Evolutionary conservation across 306 rosid genomes (phyloP), one percentile per base, ranked within the genome.

Genomic region (Vigna nakashimae): DNA sequence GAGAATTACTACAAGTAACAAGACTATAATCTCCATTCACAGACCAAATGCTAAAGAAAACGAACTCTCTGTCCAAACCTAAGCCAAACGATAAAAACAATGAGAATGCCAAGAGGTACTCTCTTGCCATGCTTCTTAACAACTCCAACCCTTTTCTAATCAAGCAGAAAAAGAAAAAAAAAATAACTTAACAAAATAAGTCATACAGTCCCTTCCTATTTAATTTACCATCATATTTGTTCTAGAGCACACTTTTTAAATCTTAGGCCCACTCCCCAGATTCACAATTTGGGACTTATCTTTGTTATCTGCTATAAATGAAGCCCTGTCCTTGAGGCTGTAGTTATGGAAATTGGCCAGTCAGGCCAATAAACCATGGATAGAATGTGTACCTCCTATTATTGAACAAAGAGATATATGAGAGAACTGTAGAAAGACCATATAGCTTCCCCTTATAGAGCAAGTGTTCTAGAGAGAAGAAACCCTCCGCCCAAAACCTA

Each of bases 91-190:
- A 30, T 28, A 26, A 30, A 60, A 60, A 60, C 22, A 60, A 15
- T 14, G 43, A 32, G 67, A 60, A 60, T 60, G 22, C 20, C 67
- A 32, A 59, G 67, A 59, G 67, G 43, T 60, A 14, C 22, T 60
- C 66, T 14, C 6, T 20, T 1, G 5, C 20, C 20, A 30, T 9
- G 14, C 10, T 45, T 60, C 67, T 28, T 60, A 9, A 60, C 32
- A 60, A 30, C 45, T 30, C 18, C 67, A 10, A 11, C 28, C 12
- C 45, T 60, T 28, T 30, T 30, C 1, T 30, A 60, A 60, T 60
- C 43, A 60, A 60, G 13, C 13, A 42, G 2, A 3, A 59, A 59
- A 60, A 28, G 8, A 17, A 30, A 15, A 26, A 26, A 26, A 26
- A 26, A 26, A 26, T 26, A 14, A 60, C 66, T 26, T 0, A 1